phyloP scores from a whole-genome alignment of 2,329 filamentous ascomycete species.

The Pseudocercospora ulei region DNA sequence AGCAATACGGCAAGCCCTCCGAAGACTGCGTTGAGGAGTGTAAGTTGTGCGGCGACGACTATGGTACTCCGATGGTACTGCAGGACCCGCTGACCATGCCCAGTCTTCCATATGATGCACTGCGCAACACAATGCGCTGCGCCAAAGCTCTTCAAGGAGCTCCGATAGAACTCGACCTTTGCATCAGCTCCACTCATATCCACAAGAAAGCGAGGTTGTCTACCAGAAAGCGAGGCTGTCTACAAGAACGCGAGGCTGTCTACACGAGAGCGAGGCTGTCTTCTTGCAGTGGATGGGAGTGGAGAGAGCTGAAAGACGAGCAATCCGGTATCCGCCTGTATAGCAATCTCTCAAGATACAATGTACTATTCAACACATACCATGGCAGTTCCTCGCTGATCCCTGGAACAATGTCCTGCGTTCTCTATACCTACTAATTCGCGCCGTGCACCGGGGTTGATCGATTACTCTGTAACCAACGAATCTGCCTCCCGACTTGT shows the following conservation, averaged over 20 bases:
- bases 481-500: no score
- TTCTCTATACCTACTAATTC: no score
- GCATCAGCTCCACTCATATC: neutral
- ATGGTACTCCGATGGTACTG: neutral
- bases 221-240: neutral
- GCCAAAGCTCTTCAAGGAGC: constrained; percentile 84
- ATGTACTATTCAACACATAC: constrained; percentile 29
- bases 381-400: no score
- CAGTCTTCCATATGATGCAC: constrained; percentile 98
- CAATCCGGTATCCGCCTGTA: constrained; percentile 27
- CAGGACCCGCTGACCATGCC: constrained; percentile 9
- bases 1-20: constrained; percentile 62
- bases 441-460: no score
- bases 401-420: no score
- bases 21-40: constrained; percentile 99
- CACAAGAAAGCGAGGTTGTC: no score
- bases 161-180: constrained; percentile 62
- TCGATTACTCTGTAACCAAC: no score
- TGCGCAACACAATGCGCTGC: constrained; percentile 89
- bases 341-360: constrained; percentile 32
- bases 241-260: neutral
- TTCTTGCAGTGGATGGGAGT: neutral
- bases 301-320: constrained; percentile 4
- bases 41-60: constrained; percentile 46
- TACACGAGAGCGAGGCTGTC: no score